Evolutionary conservation across 2,329 filamentous ascomycete species (phyloP).

Genomic region (Colletotrichum sojae): DNA sequence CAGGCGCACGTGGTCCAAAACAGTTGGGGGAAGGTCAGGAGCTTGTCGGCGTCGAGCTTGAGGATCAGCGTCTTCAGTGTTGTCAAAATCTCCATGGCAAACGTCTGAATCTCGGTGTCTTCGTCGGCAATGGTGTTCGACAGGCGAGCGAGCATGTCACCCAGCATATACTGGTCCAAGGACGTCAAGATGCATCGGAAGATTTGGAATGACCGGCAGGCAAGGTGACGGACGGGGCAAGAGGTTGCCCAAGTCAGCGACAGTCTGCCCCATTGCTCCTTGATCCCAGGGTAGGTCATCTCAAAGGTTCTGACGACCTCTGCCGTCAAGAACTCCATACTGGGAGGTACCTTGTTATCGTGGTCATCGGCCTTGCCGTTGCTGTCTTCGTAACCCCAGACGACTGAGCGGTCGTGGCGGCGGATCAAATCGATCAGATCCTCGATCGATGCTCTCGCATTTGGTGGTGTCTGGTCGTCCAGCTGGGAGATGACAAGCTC

Average conservation of each 20-base stretch:
- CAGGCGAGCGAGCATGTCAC: constrained; percentile 94
- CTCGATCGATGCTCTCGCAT: constrained; percentile 83
- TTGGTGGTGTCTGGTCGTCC: constrained; percentile 74
- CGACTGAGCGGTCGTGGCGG: constrained; percentile 84
- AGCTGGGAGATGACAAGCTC: constrained; percentile 88
- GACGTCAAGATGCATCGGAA: constrained; percentile 94
- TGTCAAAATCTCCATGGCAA: constrained; percentile 97
- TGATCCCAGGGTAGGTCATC: constrained; percentile 85
- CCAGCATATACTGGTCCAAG: constrained; percentile 92
- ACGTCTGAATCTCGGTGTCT: constrained; percentile 93
- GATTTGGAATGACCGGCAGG: constrained; percentile 97
- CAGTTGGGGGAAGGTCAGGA: constrained; percentile 92
- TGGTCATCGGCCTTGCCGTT: constrained; percentile 83
- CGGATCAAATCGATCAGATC: constrained; percentile 90
- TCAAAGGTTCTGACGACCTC: constrained; percentile 90
- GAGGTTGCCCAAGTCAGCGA: constrained; percentile 97
- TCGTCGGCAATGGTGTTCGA: constrained; percentile 98
- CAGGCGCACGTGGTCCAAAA: constrained; percentile 99
- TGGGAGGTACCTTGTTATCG: constrained; percentile 84
- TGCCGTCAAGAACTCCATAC: constrained; percentile 88
- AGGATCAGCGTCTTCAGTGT: constrained; percentile 93
- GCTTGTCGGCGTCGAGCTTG: constrained; percentile 83
- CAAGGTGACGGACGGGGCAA: constrained; percentile 93
- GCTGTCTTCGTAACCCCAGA: constrained; percentile 96
- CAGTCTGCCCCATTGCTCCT: constrained; percentile 91